These are phyloP conservation scores for Lactarius psammicola DNA, from an alignment of 768 basidiomycete genomes.

Conservation along the genomic window DNA sequence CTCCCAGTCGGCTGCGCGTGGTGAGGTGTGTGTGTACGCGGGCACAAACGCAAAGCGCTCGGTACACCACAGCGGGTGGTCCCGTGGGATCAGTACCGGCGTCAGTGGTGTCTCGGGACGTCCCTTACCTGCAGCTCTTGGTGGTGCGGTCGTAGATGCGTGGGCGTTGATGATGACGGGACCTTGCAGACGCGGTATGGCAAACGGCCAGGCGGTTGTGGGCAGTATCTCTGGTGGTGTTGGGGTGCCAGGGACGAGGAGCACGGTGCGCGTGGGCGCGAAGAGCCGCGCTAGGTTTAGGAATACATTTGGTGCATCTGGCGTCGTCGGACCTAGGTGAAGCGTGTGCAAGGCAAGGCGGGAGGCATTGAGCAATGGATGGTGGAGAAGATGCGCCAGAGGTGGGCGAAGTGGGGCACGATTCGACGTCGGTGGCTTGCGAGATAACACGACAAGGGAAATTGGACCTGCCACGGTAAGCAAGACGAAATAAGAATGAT, in stretches of 20 bases:
- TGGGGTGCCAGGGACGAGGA: conserved; percentile 52
- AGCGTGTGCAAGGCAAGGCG: conserved; percentile 49
- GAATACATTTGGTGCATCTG: conserved; percentile 49
- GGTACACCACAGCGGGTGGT: conserved; percentile 59
- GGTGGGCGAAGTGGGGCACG: background rate
- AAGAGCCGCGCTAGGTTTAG: conserved; percentile 65
- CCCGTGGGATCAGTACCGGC: conserved; percentile 44
- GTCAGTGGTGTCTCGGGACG: conserved; percentile 45
- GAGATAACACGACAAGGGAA: conserved; percentile 25
- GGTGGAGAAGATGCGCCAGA: conserved; percentile 7
- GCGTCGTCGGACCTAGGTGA: conserved; percentile 39
- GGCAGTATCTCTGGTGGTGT: conserved; percentile 20
- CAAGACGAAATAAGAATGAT: background rate
- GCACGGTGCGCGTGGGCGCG: conserved; percentile 45
- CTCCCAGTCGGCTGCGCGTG: conserved; percentile 55
- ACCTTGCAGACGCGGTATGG: background rate
- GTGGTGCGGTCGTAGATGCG: background rate
- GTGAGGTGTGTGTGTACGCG: conserved; percentile 34
- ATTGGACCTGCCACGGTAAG: conserved; percentile 14
- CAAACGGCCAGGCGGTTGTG: background rate
- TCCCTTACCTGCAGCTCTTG: conserved; percentile 34
- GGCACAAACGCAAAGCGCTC: conserved; percentile 47
- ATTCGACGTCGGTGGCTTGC: background rate
- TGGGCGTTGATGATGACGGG: conserved; percentile 34
- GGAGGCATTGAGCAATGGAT: conserved; percentile 19